These are phyloP conservation scores for Gossypium arboreum DNA, from an alignment of 345 rosid species.

Conservation along the genomic window DNA sequence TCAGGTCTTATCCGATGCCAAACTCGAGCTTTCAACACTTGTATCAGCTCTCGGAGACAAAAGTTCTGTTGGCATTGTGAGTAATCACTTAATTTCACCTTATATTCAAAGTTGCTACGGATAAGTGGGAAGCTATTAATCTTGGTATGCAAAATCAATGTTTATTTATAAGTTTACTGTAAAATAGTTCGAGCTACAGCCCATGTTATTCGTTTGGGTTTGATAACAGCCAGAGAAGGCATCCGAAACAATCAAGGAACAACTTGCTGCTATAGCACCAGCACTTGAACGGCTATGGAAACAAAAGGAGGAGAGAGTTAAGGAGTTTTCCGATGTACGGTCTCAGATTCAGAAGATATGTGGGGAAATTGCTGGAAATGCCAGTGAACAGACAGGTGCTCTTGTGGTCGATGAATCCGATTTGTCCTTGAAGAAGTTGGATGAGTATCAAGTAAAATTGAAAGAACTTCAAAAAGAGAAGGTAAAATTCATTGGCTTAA, in stretches of 20 bases:
- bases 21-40: slow-evolving; percentile 72
- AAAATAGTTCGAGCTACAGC: background rate
- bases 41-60: slow-evolving; percentile 80
- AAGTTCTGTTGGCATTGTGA: slow-evolving; percentile 58
- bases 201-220: slow-evolving; percentile 19
- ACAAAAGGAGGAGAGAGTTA: slow-evolving; percentile 84
- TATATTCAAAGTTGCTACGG: background rate
- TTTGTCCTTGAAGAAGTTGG: slow-evolving; percentile 72
- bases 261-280: slow-evolving; percentile 89
- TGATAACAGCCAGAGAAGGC: slow-evolving; percentile 63
- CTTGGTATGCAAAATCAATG: background rate
- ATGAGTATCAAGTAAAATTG: slow-evolving; percentile 71
- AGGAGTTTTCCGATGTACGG: slow-evolving; percentile 68
- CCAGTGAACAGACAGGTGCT: slow-evolving; percentile 30
- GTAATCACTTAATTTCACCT: slow-evolving; percentile 24
- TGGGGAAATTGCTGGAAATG: slow-evolving; percentile 71
- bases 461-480: slow-evolving; percentile 92
- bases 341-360: slow-evolving; percentile 87
- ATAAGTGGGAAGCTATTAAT: background rate
- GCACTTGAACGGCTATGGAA: slow-evolving; percentile 83
- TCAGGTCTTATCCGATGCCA: slow-evolving; percentile 78
- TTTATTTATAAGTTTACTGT: background rate
- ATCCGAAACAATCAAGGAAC: slow-evolving; percentile 91
- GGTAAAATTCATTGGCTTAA: slow-evolving; percentile 33
- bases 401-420: slow-evolving; percentile 80